phyloP scores from a whole-genome alignment of 2,329 filamentous ascomycete species.

The Fusarium heterosporum region DNA sequence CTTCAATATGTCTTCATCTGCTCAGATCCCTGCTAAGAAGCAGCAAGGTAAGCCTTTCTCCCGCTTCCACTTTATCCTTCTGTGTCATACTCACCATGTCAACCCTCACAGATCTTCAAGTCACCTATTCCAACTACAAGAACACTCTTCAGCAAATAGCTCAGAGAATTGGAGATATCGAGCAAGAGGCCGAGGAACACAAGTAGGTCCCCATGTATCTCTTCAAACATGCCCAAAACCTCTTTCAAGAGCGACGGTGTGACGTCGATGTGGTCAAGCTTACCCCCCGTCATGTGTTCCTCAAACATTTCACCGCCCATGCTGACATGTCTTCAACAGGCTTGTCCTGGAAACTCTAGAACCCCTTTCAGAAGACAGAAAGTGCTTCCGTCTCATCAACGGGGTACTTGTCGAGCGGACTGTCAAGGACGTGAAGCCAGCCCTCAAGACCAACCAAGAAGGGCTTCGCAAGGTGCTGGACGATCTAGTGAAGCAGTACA shows the following conservation, averaged over 20 bases:
- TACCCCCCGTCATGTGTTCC: slow-evolving; percentile 19
- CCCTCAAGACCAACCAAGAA: slow-evolving; percentile 92
- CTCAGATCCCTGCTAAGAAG: slow-evolving; percentile 70
- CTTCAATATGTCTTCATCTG: slow-evolving; percentile 59
- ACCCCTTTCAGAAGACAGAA: slow-evolving; percentile 84
- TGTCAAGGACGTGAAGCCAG: slow-evolving; percentile 90
- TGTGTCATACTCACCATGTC: slow-evolving; percentile 24
- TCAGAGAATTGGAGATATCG: slow-evolving; percentile 96
- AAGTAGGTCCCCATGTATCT: slow-evolving; percentile 72
- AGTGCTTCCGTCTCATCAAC: slow-evolving; percentile 99
- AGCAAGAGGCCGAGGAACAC: slow-evolving; percentile 97
- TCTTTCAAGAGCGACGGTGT: slow-evolving; percentile 24
- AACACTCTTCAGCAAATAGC: slow-evolving; percentile 89
- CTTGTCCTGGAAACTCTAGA: slow-evolving; percentile 93
- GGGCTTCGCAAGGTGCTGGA: slow-evolving; percentile 94
- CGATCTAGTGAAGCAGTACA: slow-evolving; percentile 96
- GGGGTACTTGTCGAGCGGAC: slow-evolving; percentile 95
- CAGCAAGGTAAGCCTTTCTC: slow-evolving; percentile 71
- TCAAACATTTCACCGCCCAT: slow-evolving; percentile 54
- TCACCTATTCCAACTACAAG: slow-evolving; percentile 82
- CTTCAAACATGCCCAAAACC: slow-evolving; percentile 28
- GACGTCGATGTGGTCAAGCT: slow-evolving; percentile 30
- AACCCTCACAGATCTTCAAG: slow-evolving; percentile 74
- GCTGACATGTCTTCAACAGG: slow-evolving; percentile 60
- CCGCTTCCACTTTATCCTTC: slow-evolving; percentile 1